Evolutionary conservation across 805 yeast species (phyloP).

Genomic region (Myxozyma mucilagina): DNA sequence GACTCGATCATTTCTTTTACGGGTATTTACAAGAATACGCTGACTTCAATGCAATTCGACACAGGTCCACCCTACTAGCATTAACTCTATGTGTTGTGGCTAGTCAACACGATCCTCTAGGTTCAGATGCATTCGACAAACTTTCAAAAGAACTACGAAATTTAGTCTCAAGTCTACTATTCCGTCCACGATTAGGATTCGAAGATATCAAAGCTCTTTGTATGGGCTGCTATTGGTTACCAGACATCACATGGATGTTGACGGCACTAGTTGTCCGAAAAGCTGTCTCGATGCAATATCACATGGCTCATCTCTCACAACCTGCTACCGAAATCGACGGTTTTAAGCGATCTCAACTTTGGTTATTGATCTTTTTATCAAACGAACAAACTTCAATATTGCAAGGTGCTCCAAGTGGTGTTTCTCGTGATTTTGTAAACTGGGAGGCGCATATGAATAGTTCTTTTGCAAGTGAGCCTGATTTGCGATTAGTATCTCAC

Average conservation of each 20-base stretch:
- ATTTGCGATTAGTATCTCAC: slow-evolving; percentile 17
- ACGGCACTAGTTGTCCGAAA: slow-evolving; percentile 17
- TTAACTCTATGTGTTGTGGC: slow-evolving; percentile 21
- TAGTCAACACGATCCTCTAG: slow-evolving; percentile 23
- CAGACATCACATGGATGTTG: slow-evolving; percentile 27
- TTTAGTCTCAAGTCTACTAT: slow-evolving; percentile 11
- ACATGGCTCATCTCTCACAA: slow-evolving; percentile 18
- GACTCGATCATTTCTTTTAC: slow-evolving; percentile 25
- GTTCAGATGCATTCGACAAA: slow-evolving; percentile 22
- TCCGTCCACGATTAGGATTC: slow-evolving; percentile 21
- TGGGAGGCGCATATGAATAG: slow-evolving; percentile 24
- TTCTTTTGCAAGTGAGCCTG: slow-evolving; percentile 15
- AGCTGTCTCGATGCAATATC: slow-evolving; percentile 26
- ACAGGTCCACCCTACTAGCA: slow-evolving; percentile 18
- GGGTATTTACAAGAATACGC: slow-evolving; percentile 18
- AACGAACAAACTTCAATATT: slow-evolving; percentile 24
- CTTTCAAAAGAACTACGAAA: slow-evolving; percentile 16
- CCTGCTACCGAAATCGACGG: slow-evolving; percentile 16
- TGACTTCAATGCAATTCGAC: slow-evolving; percentile 14
- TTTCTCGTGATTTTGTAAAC: slow-evolving; percentile 15
- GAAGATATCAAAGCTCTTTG: slow-evolving; percentile 24
- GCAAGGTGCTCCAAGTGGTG: slow-evolving; percentile 25
- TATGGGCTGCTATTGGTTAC: slow-evolving; percentile 24
- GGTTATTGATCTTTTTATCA: slow-evolving; percentile 20
- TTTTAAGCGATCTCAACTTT: slow-evolving; percentile 12